Conservation (phyloP, 495 filamentous ascomycete genomes). For the Sporormia fimetaria region DNA sequence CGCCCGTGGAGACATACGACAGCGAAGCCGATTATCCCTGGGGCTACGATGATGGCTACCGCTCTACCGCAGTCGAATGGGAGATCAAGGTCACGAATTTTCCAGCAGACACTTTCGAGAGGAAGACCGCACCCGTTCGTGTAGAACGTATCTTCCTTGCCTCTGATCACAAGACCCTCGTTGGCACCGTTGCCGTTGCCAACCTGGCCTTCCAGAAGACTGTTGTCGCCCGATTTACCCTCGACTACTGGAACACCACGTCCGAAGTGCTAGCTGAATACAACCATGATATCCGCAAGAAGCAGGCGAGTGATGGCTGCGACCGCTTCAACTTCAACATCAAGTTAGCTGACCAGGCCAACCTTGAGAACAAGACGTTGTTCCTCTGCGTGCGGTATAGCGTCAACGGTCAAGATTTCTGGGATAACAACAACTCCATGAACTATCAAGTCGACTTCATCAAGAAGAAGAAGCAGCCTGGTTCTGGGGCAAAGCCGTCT, state of each 20-base stretch:
- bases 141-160: slow-evolving; percentile 81
- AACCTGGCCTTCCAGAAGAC: slow-evolving; percentile 85
- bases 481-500: slow-evolving; percentile 39
- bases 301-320: slow-evolving; percentile 53
- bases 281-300: slow-evolving; percentile 62
- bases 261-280: slow-evolving; percentile 88
- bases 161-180: slow-evolving; percentile 66
- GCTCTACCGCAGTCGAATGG: slow-evolving; percentile 54
- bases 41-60: slow-evolving; percentile 39
- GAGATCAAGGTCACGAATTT: slow-evolving; percentile 78
- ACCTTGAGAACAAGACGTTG: slow-evolving; percentile 79
- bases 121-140: slow-evolving; percentile 53
- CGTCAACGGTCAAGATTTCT: slow-evolving; percentile 75
- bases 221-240: slow-evolving; percentile 82
- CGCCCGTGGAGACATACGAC: slow-evolving; percentile 77
- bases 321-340: slow-evolving; percentile 91
- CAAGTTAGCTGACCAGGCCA: slow-evolving; percentile 80
- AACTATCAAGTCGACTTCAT: slow-evolving; percentile 92
- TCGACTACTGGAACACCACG: slow-evolving; percentile 96
- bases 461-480: slow-evolving; percentile 57
- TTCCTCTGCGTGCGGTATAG: slow-evolving; percentile 85
- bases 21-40: slow-evolving; percentile 84
- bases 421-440: slow-evolving; percentile 80
- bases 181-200: slow-evolving; percentile 72
- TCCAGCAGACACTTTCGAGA: slow-evolving; percentile 53